Percentiles rank a stretch among this genome's conserved stretches.
Conservation (phyloP, 225 moss, liverwort and hornwort genomes). For the Marchantia polymorpha region DNA sequence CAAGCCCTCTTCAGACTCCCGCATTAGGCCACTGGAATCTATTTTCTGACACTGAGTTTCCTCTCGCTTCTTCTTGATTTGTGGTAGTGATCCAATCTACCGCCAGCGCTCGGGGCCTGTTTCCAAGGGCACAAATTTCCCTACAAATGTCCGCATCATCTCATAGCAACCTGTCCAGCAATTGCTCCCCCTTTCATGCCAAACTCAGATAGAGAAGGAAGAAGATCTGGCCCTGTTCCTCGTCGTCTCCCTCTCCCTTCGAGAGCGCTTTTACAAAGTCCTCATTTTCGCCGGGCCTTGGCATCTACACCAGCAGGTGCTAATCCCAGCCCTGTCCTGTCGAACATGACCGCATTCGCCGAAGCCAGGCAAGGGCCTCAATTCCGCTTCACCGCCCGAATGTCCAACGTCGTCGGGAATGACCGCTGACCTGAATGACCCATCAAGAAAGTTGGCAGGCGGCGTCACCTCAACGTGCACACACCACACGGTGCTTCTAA, state of each 20-base stretch:
- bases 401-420: not conserved
- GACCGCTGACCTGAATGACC: conserved; percentile 4
- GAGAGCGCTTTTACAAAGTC: not conserved
- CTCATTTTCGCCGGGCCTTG: not conserved
- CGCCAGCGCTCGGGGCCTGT: not conserved
- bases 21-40: conserved; percentile 21
- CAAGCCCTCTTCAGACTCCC: not conserved
- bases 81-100: not conserved
- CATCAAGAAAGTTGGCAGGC: conserved; percentile 1
- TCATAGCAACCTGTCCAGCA: not conserved
- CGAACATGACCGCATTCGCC: not conserved
- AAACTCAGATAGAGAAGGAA: not conserved
- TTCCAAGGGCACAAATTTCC: not conserved
- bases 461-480: not conserved
- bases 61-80: conserved; percentile 3
- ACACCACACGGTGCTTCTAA: not conserved
- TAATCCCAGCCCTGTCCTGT: not conserved
- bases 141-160: conserved; percentile 17
- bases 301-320: not conserved
- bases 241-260: not conserved
- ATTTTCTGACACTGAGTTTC: not conserved
- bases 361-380: not conserved
- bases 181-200: not conserved
- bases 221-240: not conserved
- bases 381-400: not conserved